Conservation (phyloP, 805 yeast genomes). For the Candida ovalis region DNA sequence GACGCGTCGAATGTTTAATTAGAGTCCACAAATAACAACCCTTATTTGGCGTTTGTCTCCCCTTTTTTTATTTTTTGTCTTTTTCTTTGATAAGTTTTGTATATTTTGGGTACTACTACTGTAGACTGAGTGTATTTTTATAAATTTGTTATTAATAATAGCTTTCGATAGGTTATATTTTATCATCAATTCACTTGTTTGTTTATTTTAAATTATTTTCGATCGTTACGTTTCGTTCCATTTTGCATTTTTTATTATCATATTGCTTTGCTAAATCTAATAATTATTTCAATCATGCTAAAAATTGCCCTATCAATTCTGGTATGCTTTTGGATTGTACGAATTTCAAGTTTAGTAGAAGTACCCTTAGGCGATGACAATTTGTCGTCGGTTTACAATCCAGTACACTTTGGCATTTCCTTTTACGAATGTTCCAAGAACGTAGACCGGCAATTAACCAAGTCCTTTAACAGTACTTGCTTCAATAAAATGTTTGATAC, state of each 20-base stretch:
- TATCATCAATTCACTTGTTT: neutral
- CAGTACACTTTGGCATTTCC: slow-evolving; percentile 10
- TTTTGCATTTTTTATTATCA: no score
- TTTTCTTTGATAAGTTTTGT: neutral
- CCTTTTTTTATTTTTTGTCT: neutral
- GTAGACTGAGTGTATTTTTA: neutral
- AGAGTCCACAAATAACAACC: no score
- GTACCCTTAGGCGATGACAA: slow-evolving; percentile 1
- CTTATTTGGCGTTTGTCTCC: neutral
- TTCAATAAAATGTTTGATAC: neutral
- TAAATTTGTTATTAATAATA: neutral
- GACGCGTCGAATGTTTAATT: neutral
- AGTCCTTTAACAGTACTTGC: neutral
- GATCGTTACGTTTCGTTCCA: neutral
- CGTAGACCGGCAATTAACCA: neutral
- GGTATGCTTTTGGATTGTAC: no score
- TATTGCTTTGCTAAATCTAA: neutral
- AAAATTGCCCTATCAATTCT: no score
- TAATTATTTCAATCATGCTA: no score
- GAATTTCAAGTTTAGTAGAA: no score
- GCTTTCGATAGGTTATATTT: neutral
- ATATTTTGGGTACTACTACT: neutral
- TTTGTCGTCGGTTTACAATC: slow-evolving; percentile 10
- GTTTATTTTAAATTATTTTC: no score
- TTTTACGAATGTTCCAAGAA: slow-evolving; percentile 13